Conservation (phyloP, 2,329 filamentous ascomycete genomes). For the Aspergillus neoniger region DNA sequence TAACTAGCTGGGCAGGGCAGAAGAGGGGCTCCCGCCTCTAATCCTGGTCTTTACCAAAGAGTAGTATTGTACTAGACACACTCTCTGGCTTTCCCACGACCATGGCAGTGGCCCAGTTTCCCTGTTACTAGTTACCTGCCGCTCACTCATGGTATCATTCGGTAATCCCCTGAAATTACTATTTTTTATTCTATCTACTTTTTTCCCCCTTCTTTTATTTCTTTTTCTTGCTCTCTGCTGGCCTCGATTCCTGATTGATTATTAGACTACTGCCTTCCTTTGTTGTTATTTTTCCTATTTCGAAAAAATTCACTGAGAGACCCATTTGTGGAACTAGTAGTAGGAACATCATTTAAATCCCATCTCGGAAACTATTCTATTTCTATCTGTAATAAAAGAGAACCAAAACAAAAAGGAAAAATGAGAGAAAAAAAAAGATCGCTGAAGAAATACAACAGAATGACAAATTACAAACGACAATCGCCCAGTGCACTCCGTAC, state of each 20-base stretch:
- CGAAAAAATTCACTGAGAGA: background rate
- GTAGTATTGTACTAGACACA: too few relatives aligned
- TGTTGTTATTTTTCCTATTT: background rate
- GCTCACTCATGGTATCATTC: background rate
- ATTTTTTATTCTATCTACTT: too few relatives aligned
- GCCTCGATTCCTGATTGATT: background rate
- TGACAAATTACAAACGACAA: background rate
- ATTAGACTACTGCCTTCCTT: background rate
- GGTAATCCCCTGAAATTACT: background rate
- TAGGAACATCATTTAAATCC: background rate
- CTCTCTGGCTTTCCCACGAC: background rate
- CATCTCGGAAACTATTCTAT: background rate
- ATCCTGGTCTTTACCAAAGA: background rate
- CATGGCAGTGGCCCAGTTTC: background rate
- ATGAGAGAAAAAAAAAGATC: background rate
- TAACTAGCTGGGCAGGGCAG: background rate
- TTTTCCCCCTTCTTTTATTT: too few relatives aligned
- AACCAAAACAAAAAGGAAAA: background rate
- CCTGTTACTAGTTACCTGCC: background rate
- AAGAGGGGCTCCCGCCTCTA: constrained; percentile 7
- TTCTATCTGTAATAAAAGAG: background rate
- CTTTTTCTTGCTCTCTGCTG: background rate
- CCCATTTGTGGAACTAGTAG: background rate
- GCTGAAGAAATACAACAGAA: background rate
- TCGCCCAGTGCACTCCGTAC: background rate